These are phyloP conservation scores for Pugionium cornutum DNA, from an alignment of 345 rosid species.

Conservation along the genomic window DNA sequence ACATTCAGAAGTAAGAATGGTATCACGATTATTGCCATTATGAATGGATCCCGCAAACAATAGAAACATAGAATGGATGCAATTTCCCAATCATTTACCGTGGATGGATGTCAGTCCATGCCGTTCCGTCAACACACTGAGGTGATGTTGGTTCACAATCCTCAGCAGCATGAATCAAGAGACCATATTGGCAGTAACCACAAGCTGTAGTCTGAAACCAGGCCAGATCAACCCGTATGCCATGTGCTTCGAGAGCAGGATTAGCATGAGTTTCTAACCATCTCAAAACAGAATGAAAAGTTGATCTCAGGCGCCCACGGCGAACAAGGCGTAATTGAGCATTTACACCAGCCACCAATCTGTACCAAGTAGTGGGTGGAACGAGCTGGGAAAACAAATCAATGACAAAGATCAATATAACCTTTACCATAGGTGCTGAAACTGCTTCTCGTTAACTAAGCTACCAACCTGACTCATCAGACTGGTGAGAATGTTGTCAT, in stretches of 20 bases:
- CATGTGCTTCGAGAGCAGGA: conserved; percentile 67
- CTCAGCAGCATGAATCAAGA: conserved; percentile 65
- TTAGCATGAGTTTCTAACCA: conserved; percentile 97
- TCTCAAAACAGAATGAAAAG: conserved; percentile 66
- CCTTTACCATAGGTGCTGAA: conserved; percentile 24
- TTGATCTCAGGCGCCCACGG: conserved; percentile 67
- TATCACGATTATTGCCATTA: not conserved
- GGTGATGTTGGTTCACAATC: conserved; percentile 47
- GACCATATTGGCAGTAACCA: conserved; percentile 90
- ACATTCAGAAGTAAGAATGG: conserved; percentile 18
- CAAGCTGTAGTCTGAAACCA: conserved; percentile 83
- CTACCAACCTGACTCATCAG: conserved; percentile 84
- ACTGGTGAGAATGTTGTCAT: conserved; percentile 85
- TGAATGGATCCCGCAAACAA: conserved; percentile 3
- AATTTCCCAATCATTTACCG: conserved; percentile 50
- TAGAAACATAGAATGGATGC: conserved; percentile 16
- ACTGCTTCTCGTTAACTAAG: conserved; percentile 21
- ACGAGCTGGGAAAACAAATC: conserved; percentile 54
- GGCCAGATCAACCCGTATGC: conserved; percentile 80
- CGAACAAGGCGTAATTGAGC: conserved; percentile 91
- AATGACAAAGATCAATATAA: conserved; percentile 27
- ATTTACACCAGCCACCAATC: conserved; percentile 96
- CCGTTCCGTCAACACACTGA: conserved; percentile 43
- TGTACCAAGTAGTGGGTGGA: conserved; percentile 90
- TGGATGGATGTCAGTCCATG: conserved; percentile 46